Percentiles rank a stretch among this genome's conserved stretches.
phyloP scores from a whole-genome alignment of 1,139 yeast species.

The Candida buenavistaensis region DNA sequence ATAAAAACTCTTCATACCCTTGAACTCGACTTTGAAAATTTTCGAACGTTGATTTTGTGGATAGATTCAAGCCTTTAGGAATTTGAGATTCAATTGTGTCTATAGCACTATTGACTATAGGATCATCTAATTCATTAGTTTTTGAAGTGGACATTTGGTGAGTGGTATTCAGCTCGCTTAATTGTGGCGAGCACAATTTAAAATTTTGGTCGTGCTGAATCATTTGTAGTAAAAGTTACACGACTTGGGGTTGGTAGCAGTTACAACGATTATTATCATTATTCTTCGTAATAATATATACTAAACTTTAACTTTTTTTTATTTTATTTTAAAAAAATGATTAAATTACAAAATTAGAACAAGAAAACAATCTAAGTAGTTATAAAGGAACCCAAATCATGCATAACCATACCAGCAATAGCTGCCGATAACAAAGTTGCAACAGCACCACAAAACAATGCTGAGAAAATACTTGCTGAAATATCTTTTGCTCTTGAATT shows the following conservation, averaged over 20 bases:
- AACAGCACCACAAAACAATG: constrained; percentile 56
- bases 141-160: not conserved
- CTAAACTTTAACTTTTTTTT: too few species aligned
- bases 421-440: constrained; percentile 63
- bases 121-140: constrained; percentile 2
- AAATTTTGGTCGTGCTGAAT: too few species aligned
- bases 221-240: too few species aligned
- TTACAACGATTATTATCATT: too few species aligned
- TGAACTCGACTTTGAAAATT: constrained; percentile 4
- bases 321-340: too few species aligned
- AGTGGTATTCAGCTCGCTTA: too few species aligned
- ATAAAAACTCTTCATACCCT: constrained; percentile 8
- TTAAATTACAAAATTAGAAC: too few species aligned
- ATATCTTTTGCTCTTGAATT: constrained; percentile 50
- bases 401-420: constrained; percentile 68
- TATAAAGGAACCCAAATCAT: constrained; percentile 37
- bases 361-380: too few species aligned
- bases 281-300: too few species aligned
- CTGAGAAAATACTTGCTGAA: constrained; percentile 47
- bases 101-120: constrained; percentile 4
- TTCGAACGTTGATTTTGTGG: constrained; percentile 3
- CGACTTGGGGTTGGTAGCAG: too few species aligned
- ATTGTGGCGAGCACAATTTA: too few species aligned
- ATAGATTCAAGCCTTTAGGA: constrained; percentile 3
- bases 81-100: constrained; percentile 8